Evolutionary conservation across 257 asterid species (phyloP).

Genomic region (Lycium barbarum): DNA sequence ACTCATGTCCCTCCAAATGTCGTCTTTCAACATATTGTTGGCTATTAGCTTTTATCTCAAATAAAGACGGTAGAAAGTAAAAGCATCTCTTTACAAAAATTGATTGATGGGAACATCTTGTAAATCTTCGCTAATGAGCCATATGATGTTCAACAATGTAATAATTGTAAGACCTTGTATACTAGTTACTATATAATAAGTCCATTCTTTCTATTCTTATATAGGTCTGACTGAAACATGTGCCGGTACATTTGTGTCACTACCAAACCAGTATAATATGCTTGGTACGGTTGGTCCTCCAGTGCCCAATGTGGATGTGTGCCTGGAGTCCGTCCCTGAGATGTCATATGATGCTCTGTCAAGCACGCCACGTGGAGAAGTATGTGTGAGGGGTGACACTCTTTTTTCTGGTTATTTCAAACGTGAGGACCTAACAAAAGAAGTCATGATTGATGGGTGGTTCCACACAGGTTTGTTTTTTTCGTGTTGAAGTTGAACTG

Average conservation of each 20-base stretch:
- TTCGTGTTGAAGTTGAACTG: slow-evolving; percentile 20
- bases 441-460: slow-evolving; percentile 90
- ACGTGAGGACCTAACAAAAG: slow-evolving; percentile 92
- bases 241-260: slow-evolving; percentile 90
- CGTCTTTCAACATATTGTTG: slow-evolving; percentile 2
- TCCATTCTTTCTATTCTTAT: slow-evolving; percentile 33
- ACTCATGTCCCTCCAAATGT: background rate
- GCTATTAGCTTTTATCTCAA: slow-evolving; percentile 14
- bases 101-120: background rate
- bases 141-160: background rate
- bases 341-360: slow-evolving; percentile 94
- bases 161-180: background rate
- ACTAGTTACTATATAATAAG: background rate
- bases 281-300: slow-evolving; percentile 98
- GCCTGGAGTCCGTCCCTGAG: slow-evolving; percentile 97
- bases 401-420: slow-evolving; percentile 87
- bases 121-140: background rate
- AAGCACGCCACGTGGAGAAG: slow-evolving; percentile 87
- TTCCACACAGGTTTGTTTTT: slow-evolving; percentile 86
- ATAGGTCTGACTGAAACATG: slow-evolving; percentile 95
- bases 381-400: slow-evolving; percentile 83
- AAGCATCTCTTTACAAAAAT: background rate
- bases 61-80: background rate
- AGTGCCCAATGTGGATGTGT: slow-evolving; percentile 88
- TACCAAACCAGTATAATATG: slow-evolving; percentile 77